Evolutionary conservation across 2,329 filamentous ascomycete species (phyloP), one percentile per base, ranked within the genome.

Genomic region (Myriosclerotinia scirpicola): DNA sequence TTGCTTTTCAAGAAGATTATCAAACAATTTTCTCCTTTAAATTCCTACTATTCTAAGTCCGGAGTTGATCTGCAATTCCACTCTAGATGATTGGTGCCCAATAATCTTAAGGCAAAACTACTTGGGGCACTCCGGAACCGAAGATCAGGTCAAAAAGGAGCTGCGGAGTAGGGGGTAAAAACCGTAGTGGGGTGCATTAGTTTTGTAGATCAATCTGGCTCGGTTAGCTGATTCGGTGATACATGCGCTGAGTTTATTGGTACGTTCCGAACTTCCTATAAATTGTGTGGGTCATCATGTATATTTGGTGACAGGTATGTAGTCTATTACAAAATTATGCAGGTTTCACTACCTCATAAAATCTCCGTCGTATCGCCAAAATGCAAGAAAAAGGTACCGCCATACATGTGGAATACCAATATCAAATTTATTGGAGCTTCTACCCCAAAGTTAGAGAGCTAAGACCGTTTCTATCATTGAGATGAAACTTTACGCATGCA

Each of bases 171-270:
- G 26, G 30, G 17, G 42, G 56, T 36, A 42, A 20, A 12, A 8
- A 46, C 15, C 17, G 44, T 48, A 48, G 56, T 59, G 42, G 56
- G 42, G 56, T 48, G 56, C 56, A 60, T 60, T 60, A 60, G 56
- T 48, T 59, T 59, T 48, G 6, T 48, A 4, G 42, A 60, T 60
- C 56, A 48, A 48, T 60, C 42, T 60, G 56, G 42, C 56, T 60
- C 56, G 42, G 11, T 36, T 36, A 60, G 30, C 26, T 3, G 17
- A 38, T 60, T 60, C 36, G 42, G 12, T 3, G 42, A 46, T n/a
- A 34, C 20, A 2, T 46, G 40, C 38, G 17, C 38, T 58, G 44
- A 34, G 22, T 34, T 44, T 46, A 58, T 58, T 46, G 55, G 40
- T 44, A 46, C 17, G 17, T 46, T 12, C n/a, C n/a, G n/a, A n/a